A percentile compares a stretch with the other conserved stretches of the same genome.
Evolutionary conservation across 2,329 filamentous ascomycete genomes (phyloP).

Genomic region (Talaromyces sp.): DNA sequence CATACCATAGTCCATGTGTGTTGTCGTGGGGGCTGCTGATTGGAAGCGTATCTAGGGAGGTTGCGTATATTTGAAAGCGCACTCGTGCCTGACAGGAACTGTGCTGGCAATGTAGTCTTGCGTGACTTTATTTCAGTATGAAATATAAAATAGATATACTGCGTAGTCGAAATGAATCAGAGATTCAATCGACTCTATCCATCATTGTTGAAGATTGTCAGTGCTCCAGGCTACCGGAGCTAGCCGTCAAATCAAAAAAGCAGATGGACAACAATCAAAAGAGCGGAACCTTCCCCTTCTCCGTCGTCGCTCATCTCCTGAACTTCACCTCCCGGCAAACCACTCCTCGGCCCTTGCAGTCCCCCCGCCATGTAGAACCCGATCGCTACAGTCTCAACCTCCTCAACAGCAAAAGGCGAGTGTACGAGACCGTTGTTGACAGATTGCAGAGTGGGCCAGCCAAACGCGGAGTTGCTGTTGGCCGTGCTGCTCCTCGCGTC

Average conservation of each 20-base stretch:
- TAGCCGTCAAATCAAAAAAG: background rate
- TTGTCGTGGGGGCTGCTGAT: slow-evolving; percentile 15
- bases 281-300: background rate
- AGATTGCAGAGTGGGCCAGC: slow-evolving; percentile 18
- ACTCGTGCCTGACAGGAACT: background rate
- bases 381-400: slow-evolving; percentile 16
- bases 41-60: background rate
- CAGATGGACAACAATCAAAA: slow-evolving; percentile 6
- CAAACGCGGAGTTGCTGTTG: background rate
- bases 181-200: background rate
- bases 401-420: slow-evolving; percentile 15
- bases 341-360: background rate
- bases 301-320: slow-evolving; percentile 10
- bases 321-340: slow-evolving; percentile 7
- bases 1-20: background rate
- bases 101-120: background rate
- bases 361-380: slow-evolving; percentile 20
- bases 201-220: background rate
- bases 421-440: slow-evolving; percentile 24
- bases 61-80: slow-evolving; percentile 1
- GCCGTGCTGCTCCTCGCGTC: slow-evolving; percentile 18
- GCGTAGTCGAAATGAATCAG: background rate
- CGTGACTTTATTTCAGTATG: background rate
- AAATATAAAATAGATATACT: background rate
- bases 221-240: background rate